These are phyloP conservation scores for Dryas alaskensis DNA, from an alignment of 306 rosid genomes.

Conservation along the genomic window DNA sequence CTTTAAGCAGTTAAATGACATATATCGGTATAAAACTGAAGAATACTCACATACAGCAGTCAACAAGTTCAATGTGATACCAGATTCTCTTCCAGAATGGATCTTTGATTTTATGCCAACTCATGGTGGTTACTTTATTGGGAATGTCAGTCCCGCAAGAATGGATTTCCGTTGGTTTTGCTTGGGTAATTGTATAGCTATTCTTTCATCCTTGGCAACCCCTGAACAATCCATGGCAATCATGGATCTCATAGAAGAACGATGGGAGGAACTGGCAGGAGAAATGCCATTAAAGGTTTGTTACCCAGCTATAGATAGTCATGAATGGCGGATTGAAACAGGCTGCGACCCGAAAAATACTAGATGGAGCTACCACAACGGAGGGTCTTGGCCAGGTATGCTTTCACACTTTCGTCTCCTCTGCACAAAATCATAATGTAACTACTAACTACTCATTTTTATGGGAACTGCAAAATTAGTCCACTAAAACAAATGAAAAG, in stretches of 20 bases:
- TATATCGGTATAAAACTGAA: conserved; percentile 86
- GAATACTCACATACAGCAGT: conserved; percentile 93
- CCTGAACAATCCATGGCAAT: conserved; percentile 79
- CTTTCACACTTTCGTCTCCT: not conserved
- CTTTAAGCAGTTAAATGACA: conserved; percentile 79
- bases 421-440: not conserved
- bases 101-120: conserved; percentile 78
- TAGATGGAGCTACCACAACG: conserved; percentile 92
- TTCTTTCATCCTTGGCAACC: conserved; percentile 83
- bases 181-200: conserved; percentile 82
- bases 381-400: conserved; percentile 95
- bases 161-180: conserved; percentile 96
- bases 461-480: not conserved
- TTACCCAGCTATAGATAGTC: conserved; percentile 80
- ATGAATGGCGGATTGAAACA: conserved; percentile 69
- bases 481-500: no score
- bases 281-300: conserved; percentile 88
- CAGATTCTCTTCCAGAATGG: conserved; percentile 94
- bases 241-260: conserved; percentile 88
- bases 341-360: conserved; percentile 88
- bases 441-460: not conserved
- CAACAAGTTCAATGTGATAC: conserved; percentile 86
- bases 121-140: conserved; percentile 81
- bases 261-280: conserved; percentile 82
- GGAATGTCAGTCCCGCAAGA: conserved; percentile 88